phyloP scores from a whole-genome alignment of 1,139 yeast genomes.

The Pneumocystis jirovecii region DNA sequence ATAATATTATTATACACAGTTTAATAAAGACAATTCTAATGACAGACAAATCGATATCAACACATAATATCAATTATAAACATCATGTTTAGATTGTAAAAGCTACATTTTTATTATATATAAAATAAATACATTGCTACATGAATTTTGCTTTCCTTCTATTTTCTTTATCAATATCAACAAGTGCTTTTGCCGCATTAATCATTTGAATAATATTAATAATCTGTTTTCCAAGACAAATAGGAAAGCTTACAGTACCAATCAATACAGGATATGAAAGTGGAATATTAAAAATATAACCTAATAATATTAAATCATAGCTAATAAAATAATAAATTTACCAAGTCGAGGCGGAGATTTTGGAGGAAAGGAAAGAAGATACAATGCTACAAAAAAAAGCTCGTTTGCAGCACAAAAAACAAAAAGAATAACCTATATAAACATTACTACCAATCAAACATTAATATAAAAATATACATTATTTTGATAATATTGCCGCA shows the following conservation, averaged over 20 bases:
- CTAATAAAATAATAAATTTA: conserved; percentile 15
- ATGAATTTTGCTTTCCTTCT: conserved; percentile 14
- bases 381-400: conserved; percentile 77
- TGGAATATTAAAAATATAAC: conserved; percentile 25
- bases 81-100: not conserved
- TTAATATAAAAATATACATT: conserved; percentile 23
- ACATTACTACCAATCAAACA: not conserved
- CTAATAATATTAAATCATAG: conserved; percentile 14
- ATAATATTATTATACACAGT: not conserved
- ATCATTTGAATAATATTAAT: conserved; percentile 80
- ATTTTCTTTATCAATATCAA: conserved; percentile 62
- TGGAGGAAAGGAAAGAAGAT: conserved; percentile 54
- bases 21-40: not conserved
- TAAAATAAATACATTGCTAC: not conserved
- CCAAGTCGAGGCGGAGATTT: conserved; percentile 29
- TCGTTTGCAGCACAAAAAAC: conserved; percentile 86
- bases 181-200: conserved; percentile 71
- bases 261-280: conserved; percentile 54
- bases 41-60: not conserved
- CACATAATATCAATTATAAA: not conserved
- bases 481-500: conserved; percentile 76
- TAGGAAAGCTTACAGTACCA: conserved; percentile 55
- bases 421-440: conserved; percentile 46
- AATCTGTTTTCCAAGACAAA: conserved; percentile 81
- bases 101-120: not conserved